These are phyloP conservation scores for Vicia faba DNA, from an alignment of 306 rosid species.

Conservation along the genomic window DNA sequence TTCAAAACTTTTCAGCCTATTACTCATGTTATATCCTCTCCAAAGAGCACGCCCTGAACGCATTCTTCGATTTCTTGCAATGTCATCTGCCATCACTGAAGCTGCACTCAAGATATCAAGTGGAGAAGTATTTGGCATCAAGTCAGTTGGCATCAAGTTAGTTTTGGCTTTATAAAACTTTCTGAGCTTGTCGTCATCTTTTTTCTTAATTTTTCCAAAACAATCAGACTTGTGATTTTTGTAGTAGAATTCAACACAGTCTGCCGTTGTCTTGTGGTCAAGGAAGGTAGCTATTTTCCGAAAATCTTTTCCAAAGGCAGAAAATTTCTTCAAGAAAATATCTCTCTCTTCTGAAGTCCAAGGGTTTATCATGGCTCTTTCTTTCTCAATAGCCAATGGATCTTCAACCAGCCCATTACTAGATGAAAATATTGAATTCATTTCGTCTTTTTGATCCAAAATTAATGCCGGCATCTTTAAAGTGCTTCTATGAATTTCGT, in stretches of 20 bases:
- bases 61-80: constrained; percentile 38
- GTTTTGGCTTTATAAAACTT: constrained; percentile 45
- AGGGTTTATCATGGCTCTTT: constrained; percentile 74
- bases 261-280: constrained; percentile 83
- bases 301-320: constrained; percentile 75
- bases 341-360: constrained; percentile 76
- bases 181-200: constrained; percentile 48
- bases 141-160: constrained; percentile 50
- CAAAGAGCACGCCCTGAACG: constrained; percentile 49
- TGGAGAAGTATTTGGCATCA: constrained; percentile 58
- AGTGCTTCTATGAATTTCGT: constrained; percentile 48
- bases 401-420: constrained; percentile 82
- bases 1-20: constrained; percentile 49
- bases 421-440: constrained; percentile 57
- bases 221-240: constrained; percentile 71
- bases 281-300: constrained; percentile 75
- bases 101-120: constrained; percentile 75
- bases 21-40: constrained; percentile 40
- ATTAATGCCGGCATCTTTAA: constrained; percentile 88
- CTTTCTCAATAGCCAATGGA: constrained; percentile 82
- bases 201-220: constrained; percentile 60
- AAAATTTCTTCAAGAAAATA: constrained; percentile 63
- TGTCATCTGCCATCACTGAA: constrained; percentile 55
- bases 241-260: constrained; percentile 89
- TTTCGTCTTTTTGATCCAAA: constrained; percentile 72